Conservation (phyloP, 208 protist genomes). For the Porcisia hertigi region DNA sequence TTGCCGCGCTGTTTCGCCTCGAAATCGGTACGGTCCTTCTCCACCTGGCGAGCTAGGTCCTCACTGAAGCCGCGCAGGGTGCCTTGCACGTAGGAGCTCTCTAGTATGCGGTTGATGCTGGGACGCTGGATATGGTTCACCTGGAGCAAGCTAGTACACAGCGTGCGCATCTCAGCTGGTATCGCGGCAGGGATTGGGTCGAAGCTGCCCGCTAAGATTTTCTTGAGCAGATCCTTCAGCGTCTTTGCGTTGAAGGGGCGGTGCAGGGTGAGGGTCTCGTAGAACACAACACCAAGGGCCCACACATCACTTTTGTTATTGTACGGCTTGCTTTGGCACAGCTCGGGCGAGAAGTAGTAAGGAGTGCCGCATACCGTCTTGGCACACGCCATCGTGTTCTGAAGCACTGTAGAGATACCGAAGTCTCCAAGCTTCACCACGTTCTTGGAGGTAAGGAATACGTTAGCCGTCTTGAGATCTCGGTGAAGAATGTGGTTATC, state of each 20-base stretch:
- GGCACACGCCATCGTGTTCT: slow-evolving; percentile 91
- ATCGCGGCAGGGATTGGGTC: slow-evolving; percentile 82
- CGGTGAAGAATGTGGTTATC: slow-evolving; percentile 92
- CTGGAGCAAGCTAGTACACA: slow-evolving; percentile 84
- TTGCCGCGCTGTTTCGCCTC: slow-evolving; percentile 49
- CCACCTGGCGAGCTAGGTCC: slow-evolving; percentile 83
- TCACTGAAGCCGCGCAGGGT: slow-evolving; percentile 78
- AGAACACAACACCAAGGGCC: slow-evolving; percentile 91
- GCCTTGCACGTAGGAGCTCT: slow-evolving; percentile 84
- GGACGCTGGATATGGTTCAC: slow-evolving; percentile 80
- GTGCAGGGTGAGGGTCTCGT: slow-evolving; percentile 90
- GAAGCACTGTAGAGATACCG: slow-evolving; percentile 92
- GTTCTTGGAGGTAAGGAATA: slow-evolving; percentile 88
- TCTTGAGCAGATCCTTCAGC: slow-evolving; percentile 91
- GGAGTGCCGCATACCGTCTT: slow-evolving; percentile 95
- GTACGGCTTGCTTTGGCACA: slow-evolving; percentile 95
- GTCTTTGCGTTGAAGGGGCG: slow-evolving; percentile 89
- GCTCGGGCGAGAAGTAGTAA: slow-evolving; percentile 96
- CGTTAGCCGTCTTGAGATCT: slow-evolving; percentile 91
- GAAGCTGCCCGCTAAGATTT: slow-evolving; percentile 87
- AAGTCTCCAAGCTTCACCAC: slow-evolving; percentile 92
- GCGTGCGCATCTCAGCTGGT: slow-evolving; percentile 74
- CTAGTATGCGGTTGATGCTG: slow-evolving; percentile 90
- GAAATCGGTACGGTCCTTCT: slow-evolving; percentile 81
- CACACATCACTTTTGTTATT: slow-evolving; percentile 95